A percentile compares a stretch with the other conserved stretches of the same genome.
Evolutionary conservation across 148 eudicot genomes (phyloP).

Genomic region (Camellia granthamiana): DNA sequence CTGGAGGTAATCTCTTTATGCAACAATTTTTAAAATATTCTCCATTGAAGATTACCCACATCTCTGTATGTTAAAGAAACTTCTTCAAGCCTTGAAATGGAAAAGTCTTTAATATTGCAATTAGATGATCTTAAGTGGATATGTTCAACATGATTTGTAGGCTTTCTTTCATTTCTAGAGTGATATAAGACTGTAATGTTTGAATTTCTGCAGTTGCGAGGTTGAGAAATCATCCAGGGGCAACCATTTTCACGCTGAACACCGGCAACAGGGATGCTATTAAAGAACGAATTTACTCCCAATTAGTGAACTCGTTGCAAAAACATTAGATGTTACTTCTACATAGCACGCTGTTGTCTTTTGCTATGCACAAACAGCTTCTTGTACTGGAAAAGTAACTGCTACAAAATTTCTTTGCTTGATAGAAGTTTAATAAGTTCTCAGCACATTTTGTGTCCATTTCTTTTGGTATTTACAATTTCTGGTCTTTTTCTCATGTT

Average conservation of each 20-base stretch:
- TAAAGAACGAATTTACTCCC: conserved; percentile 58
- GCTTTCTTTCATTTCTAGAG: background rate
- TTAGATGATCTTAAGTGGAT: background rate
- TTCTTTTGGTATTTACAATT: background rate
- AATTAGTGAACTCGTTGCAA: conserved; percentile 37
- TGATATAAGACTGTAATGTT: background rate
- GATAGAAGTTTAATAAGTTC: background rate
- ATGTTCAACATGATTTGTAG: background rate
- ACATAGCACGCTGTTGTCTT: background rate
- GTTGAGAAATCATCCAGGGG: conserved; percentile 78
- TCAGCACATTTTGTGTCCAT: background rate
- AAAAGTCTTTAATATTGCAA: background rate
- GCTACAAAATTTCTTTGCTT: background rate
- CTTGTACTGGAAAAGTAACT: background rate
- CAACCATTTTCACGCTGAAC: conserved; percentile 59
- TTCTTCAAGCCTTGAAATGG: background rate
- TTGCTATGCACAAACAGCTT: background rate
- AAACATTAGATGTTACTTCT: conserved; percentile 18
- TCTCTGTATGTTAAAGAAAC: background rate
- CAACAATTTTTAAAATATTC: background rate
- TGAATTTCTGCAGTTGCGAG: conserved; percentile 62
- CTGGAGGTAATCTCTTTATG: conserved; percentile 54
- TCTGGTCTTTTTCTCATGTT: background rate
- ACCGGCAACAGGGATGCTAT: conserved; percentile 54
- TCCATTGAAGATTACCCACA: background rate